Evolutionary conservation across 768 basidiomycete species (phyloP).

Genomic region (Xerocomellus chrysenteron): DNA sequence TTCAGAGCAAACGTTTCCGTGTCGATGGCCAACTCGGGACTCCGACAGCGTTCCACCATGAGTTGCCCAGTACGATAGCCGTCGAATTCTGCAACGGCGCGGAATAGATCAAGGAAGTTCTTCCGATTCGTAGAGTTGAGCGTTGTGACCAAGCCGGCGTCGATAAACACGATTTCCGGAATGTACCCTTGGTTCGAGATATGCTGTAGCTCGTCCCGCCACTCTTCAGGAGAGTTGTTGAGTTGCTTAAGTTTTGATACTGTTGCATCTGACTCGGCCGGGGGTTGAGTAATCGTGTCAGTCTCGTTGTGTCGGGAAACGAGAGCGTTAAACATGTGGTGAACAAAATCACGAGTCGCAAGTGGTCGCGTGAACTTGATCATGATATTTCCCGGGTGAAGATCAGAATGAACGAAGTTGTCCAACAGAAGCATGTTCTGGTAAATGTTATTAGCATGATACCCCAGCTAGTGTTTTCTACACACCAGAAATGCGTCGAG

Average conservation of each 20-base stretch:
- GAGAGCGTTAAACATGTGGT: constrained; percentile 55
- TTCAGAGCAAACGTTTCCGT: constrained; percentile 95
- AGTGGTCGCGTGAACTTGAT: constrained; percentile 93
- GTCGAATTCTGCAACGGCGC: constrained; percentile 94
- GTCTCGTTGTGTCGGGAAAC: constrained; percentile 40
- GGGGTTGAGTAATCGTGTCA: constrained; percentile 25
- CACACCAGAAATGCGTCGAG: constrained; percentile 92
- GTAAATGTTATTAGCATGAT: background rate
- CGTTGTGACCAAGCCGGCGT: constrained; percentile 91
- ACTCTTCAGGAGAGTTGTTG: constrained; percentile 55
- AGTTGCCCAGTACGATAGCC: constrained; percentile 93
- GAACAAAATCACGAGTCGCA: constrained; percentile 60
- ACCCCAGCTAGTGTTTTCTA: constrained; percentile 6
- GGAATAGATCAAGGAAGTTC: constrained; percentile 97
- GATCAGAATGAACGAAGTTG: constrained; percentile 93
- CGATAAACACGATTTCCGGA: constrained; percentile 95
- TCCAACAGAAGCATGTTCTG: constrained; percentile 98
- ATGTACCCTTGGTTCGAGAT: constrained; percentile 75
- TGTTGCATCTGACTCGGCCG: constrained; percentile 54
- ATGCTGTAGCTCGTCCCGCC: constrained; percentile 65
- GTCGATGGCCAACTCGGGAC: constrained; percentile 87
- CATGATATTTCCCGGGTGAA: constrained; percentile 96
- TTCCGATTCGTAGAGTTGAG: constrained; percentile 78
- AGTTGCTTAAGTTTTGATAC: constrained; percentile 69
- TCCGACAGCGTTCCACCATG: constrained; percentile 93